phyloP scores from a whole-genome alignment of 208 protist species.

The Wallacemonas collosoma region DNA sequence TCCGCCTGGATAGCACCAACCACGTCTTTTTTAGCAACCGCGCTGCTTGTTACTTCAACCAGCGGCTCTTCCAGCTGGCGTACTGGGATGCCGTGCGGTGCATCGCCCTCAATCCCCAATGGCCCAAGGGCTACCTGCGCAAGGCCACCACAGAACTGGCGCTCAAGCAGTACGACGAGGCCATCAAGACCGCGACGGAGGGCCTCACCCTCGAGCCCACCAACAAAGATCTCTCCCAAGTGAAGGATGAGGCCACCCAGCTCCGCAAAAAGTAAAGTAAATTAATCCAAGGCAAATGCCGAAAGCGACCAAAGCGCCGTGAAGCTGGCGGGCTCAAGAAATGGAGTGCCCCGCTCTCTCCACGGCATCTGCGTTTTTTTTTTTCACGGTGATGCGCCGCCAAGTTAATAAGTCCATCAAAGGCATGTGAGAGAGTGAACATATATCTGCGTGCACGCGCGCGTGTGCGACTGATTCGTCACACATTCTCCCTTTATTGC shows the following conservation, averaged over 20 bases:
- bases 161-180: slow-evolving; percentile 66
- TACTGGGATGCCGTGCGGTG: slow-evolving; percentile 90
- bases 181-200: slow-evolving; percentile 49
- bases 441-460: too few relatives aligned
- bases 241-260: slow-evolving; percentile 59
- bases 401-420: too few relatives aligned
- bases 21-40: slow-evolving; percentile 94
- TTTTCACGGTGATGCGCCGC: too few relatives aligned
- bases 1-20: slow-evolving; percentile 84
- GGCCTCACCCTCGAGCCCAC: slow-evolving; percentile 68
- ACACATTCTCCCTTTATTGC: too few relatives aligned
- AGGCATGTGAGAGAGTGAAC: too few relatives aligned
- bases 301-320: too few relatives aligned
- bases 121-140: slow-evolving; percentile 94
- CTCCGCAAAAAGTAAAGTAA: slow-evolving; percentile 41
- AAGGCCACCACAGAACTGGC: slow-evolving; percentile 78
- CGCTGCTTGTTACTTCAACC: slow-evolving; percentile 91
- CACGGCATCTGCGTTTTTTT: too few relatives aligned
- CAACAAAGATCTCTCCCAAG: slow-evolving; percentile 68
- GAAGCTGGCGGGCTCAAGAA: too few relatives aligned
- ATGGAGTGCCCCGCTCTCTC: too few relatives aligned
- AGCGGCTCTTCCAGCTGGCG: slow-evolving; percentile 77
- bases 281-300: background rate
- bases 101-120: slow-evolving; percentile 83
- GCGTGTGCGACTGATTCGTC: too few relatives aligned